phyloP scores from a whole-genome alignment of 2,329 filamentous ascomycete species.

The Aspergillus bombycis region DNA sequence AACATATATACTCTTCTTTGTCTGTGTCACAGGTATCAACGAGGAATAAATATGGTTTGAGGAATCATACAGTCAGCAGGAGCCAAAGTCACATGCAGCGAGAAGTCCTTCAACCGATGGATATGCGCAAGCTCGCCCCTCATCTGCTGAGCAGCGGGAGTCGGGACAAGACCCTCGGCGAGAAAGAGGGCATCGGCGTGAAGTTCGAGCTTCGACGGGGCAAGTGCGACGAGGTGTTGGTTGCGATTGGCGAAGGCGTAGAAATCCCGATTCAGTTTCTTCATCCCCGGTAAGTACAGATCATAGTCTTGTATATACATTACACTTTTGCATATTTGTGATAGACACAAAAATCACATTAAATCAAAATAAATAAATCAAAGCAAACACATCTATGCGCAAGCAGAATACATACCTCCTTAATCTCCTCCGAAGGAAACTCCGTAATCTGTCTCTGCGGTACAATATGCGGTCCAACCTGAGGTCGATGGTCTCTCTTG shows the following conservation, averaged over 20 bases:
- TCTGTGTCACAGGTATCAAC: neutral
- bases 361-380: no score
- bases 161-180: constrained; percentile 23
- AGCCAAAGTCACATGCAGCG: constrained; percentile 77
- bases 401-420: constrained; percentile 26
- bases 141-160: constrained; percentile 21
- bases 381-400: neutral
- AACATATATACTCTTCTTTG: neutral
- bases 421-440: constrained; percentile 24
- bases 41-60: neutral
- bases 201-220: constrained; percentile 28
- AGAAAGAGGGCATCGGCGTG: constrained; percentile 33
- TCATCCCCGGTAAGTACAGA: neutral
- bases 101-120: constrained; percentile 70
- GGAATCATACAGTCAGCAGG: constrained; percentile 67
- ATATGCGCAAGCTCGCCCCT: constrained; percentile 79
- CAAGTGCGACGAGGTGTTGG: constrained; percentile 30
- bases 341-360: no score
- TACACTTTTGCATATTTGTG: no score
- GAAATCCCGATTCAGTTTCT: constrained; percentile 32
- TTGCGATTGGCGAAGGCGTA: constrained; percentile 28
- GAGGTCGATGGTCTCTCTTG: constrained; percentile 22
- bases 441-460: constrained; percentile 36
- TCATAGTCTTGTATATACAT: no score
- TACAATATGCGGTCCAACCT: constrained; percentile 31